Evolutionary conservation across 2,329 filamentous ascomycete genomes (phyloP).

Genomic region (Emydomyces testavorans): DNA sequence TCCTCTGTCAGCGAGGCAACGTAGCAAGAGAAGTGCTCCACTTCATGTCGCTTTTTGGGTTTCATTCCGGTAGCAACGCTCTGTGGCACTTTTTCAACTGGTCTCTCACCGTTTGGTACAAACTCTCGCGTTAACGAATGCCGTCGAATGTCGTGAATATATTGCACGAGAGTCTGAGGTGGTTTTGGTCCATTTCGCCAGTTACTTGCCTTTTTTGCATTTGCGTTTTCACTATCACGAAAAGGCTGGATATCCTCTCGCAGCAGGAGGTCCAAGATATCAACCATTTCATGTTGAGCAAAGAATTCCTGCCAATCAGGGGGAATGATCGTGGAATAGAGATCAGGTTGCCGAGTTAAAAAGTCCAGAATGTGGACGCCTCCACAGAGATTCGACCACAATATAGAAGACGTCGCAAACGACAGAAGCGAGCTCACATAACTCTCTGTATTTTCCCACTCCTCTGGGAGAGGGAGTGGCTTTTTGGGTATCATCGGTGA

Average conservation of each 20-base stretch:
- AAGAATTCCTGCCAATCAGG: conserved; percentile 75
- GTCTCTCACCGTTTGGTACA: conserved; percentile 26
- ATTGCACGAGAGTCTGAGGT: conserved; percentile 53
- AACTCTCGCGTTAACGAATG: conserved; percentile 58
- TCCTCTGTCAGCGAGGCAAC: conserved; percentile 55
- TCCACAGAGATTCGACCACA: conserved; percentile 82
- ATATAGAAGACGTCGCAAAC: conserved; percentile 61
- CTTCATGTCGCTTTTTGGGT: conserved; percentile 89
- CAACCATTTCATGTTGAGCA: conserved; percentile 56
- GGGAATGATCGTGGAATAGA: conserved; percentile 68
- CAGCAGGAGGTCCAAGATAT: conserved; percentile 69
- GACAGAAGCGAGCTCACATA: conserved; percentile 69
- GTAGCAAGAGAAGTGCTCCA: conserved; percentile 78
- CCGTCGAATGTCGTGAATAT: conserved; percentile 58
- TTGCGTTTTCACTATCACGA: conserved; percentile 16
- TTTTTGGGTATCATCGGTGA: conserved; percentile 37
- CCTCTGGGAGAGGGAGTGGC: conserved; percentile 56
- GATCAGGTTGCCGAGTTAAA: conserved; percentile 70
- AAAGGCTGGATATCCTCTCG: conserved; percentile 55
- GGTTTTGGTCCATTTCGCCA: conserved; percentile 38
- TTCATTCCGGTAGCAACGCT: conserved; percentile 84
- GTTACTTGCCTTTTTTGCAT: conserved; percentile 14
- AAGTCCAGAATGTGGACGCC: conserved; percentile 97
- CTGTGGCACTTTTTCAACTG: conserved; percentile 44
- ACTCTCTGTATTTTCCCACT: conserved; percentile 59